Evolutionary conservation across 1,139 yeast genomes (phyloP).

Genomic region (Yamadazyma epiphylla): DNA sequence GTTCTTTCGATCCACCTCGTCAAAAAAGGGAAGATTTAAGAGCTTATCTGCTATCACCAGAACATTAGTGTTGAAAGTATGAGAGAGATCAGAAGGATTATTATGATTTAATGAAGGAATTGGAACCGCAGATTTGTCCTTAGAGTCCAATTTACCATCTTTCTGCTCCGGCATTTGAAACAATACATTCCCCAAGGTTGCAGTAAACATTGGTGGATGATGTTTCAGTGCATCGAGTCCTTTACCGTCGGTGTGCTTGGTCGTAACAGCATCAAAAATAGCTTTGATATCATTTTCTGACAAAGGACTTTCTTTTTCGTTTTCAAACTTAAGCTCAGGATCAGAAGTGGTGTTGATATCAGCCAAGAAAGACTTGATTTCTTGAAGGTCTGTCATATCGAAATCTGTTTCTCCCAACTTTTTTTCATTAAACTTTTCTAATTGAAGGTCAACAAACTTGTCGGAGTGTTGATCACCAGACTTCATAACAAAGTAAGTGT

Average conservation of each 20-base stretch:
- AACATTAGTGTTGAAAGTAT: conserved; percentile 36
- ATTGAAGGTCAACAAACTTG: conserved; percentile 1
- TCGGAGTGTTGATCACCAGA: conserved; percentile 1
- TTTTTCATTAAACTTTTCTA: conserved; percentile 2
- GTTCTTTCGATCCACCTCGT: conserved; percentile 18
- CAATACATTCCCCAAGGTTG: conserved; percentile 36
- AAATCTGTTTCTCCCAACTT: conserved; percentile 4
- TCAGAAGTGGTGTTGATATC: neutral
- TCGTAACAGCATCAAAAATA: conserved; percentile 11
- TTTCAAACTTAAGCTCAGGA: neutral
- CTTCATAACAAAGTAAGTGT: conserved; percentile 14
- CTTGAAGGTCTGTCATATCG: conserved; percentile 7
- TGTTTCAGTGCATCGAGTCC: conserved; percentile 7
- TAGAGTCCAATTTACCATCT: too few relatives aligned
- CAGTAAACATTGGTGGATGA: conserved; percentile 29
- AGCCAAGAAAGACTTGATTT: conserved; percentile 7
- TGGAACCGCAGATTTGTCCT: conserved; percentile 6
- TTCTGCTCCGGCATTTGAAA: conserved; percentile 20
- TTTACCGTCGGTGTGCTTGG: conserved; percentile 1
- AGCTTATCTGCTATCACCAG: conserved; percentile 39
- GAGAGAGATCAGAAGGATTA: conserved; percentile 3
- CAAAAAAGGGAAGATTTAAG: conserved; percentile 29
- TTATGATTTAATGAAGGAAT: too few relatives aligned
- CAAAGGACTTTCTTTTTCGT: conserved; percentile 3
- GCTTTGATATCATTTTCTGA: conserved; percentile 10